Conservation (phyloP, 163 green algal genomes). For the Coccomyxa subellipsoidea region DNA sequence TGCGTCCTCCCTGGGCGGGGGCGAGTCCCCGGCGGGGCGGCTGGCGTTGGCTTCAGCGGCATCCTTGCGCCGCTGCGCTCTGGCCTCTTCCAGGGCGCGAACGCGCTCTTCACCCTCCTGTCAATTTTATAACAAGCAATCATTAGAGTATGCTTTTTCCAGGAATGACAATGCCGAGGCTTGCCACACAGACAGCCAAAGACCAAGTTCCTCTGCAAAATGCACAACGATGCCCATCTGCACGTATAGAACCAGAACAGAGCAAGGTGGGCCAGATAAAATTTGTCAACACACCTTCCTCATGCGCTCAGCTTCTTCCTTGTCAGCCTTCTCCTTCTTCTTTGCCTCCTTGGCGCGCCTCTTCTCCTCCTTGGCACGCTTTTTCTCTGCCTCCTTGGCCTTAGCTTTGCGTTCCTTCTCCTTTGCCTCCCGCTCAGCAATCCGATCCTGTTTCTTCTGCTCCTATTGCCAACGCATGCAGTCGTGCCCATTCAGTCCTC, state of each 20-base stretch:
- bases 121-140: neutral
- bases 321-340: constrained; percentile 9
- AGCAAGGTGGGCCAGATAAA: neutral
- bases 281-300: neutral
- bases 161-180: neutral
- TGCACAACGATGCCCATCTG: neutral
- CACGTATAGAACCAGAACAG: neutral
- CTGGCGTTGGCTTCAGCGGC: neutral
- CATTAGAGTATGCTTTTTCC: neutral
- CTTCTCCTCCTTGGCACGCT: constrained; percentile 32
- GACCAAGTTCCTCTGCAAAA: too few relatives aligned
- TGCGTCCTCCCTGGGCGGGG: neutral
- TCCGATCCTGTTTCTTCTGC: constrained; percentile 30
- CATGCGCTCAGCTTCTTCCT: constrained; percentile 18
- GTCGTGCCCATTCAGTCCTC: neutral
- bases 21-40: neutral
- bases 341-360: constrained; percentile 31
- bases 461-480: neutral
- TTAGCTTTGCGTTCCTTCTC: constrained; percentile 27
- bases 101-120: neutral
- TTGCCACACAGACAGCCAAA: neutral
- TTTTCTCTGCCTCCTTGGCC: constrained; percentile 36
- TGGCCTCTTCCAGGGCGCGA: neutral
- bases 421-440: constrained; percentile 24
- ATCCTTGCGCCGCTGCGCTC: neutral